Conservation (phyloP, 352 stramenopile species). For the Pythium brassicae region DNA sequence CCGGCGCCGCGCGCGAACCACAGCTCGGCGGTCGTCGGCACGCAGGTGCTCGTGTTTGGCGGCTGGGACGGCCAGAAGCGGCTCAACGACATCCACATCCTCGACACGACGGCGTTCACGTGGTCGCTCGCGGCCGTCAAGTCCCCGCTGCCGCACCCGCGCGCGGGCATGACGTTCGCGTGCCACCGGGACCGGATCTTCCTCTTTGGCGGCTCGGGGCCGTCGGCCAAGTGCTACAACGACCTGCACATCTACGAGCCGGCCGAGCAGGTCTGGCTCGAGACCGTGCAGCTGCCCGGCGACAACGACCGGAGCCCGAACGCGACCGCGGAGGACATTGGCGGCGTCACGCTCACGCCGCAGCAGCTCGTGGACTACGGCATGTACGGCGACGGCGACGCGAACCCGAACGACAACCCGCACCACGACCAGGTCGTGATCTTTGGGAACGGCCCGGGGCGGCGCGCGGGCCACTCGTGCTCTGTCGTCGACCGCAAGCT, state of each 20-base stretch:
- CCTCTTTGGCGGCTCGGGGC: constrained; percentile 93
- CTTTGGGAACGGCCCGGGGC: constrained; percentile 80
- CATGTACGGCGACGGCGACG: constrained; percentile 24
- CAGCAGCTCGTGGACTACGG: constrained; percentile 21
- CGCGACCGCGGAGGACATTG: constrained; percentile 4
- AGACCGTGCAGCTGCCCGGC: constrained; percentile 13
- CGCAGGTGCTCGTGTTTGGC: constrained; percentile 92
- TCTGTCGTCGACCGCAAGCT: constrained; percentile 92
- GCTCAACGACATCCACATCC: constrained; percentile 95
- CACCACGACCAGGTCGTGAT: constrained; percentile 78
- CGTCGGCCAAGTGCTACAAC: constrained; percentile 93
- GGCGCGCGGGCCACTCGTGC: constrained; percentile 92
- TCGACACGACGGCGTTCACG: constrained; percentile 87
- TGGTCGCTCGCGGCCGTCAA: constrained; percentile 77
- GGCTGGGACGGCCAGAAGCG: constrained; percentile 91
- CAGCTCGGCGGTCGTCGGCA: constrained; percentile 86
- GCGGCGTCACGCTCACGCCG: constrained; percentile 18
- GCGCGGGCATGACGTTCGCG: constrained; percentile 96
- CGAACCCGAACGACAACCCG: constrained; percentile 67
- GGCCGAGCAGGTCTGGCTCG: constrained; percentile 13
- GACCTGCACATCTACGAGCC: constrained; percentile 58
- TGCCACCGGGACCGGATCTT: constrained; percentile 88
- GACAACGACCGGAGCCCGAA: constrained; percentile 7
- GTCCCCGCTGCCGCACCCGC: constrained; percentile 80
- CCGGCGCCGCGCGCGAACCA: constrained; percentile 93